Base-by-base conservation (phyloP, 2,329 filamentous ascomycete species). In the Hypoxylon sp. region DNA sequence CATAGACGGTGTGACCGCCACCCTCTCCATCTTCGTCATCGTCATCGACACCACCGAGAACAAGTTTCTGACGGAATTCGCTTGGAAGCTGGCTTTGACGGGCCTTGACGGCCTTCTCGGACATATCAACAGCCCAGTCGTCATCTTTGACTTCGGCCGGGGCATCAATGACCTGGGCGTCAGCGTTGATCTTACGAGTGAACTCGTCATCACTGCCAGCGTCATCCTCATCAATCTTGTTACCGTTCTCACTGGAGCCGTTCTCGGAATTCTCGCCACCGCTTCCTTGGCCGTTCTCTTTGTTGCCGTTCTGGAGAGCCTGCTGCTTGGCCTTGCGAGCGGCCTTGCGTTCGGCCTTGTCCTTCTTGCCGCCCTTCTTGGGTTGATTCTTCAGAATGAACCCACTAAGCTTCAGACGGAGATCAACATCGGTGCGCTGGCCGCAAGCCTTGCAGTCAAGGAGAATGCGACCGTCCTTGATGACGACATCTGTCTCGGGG, bases 391-490 rank as follows among this genome's bases (percentile, higher is more conserved):
- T 98, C 80, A 98, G 84, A 80, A 99, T 98, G 86, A 97, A 99
- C 70, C 93, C 93, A 82, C 93, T 97, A 73, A 99, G 91, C 88
- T 99, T 99, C 81, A 97, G 90, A 79, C 94, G 94, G 73, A 94
- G 87, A 78, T 98, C 95, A 62, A 97, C 95, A 71, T 96, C 91
- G 73, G 92, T 92, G 78, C 94, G 94, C 83, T 97, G 92, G 79
- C 96, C 96, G 80, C 96, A 99, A 70, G 96, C 96, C 86, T 99
- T 99, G 91, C 96, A 99, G 84, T 99, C 96, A 74, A 98, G 90
- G 70, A 93, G 83, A 81, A 99, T 98, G 51, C 88, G 90, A 61
- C 92, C 93, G 77, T 98, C 94, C 84, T 97, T 98, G 87, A 98
- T 94, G 79, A 92, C 90, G 78, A 98, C 91, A 73, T 97, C 94